Evolutionary conservation across 1,284 basidiomycete species (phyloP).

Genomic region (Porogramme epimiltina): DNA sequence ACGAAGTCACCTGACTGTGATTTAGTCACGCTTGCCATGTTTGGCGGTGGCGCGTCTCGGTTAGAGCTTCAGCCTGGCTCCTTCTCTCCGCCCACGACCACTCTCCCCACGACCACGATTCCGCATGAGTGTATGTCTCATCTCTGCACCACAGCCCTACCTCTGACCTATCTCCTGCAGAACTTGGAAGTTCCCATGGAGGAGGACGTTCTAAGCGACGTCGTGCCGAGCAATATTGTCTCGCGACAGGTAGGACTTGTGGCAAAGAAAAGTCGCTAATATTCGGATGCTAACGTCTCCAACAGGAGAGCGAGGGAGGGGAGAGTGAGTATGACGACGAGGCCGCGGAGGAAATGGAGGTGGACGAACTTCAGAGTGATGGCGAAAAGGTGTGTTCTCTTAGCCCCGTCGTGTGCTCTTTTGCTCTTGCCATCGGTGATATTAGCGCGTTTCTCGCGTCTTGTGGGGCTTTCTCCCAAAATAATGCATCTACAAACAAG

Average conservation of each 20-base stretch:
- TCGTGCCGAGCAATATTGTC: conserved; percentile 82
- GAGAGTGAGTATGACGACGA: conserved; percentile 64
- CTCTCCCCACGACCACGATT: conserved; percentile 1
- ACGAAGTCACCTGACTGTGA: conserved; percentile 16
- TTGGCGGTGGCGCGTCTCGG: conserved; percentile 21
- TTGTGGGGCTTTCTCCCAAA: neutral
- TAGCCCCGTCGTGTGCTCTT: neutral
- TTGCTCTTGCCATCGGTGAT: neutral
- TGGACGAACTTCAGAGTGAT: conserved; percentile 68
- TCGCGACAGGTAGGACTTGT: conserved; percentile 65
- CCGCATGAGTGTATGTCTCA: conserved; percentile 10
- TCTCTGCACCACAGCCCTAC: neutral
- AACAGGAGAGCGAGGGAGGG: conserved; percentile 67
- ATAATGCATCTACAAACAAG: too few relatives aligned
- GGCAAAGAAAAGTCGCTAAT: too few relatives aligned
- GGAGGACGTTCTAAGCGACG: conserved; percentile 79
- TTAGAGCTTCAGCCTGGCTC: neutral
- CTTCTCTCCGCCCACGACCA: conserved; percentile 16
- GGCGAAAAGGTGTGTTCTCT: conserved; percentile 43
- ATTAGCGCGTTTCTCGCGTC: neutral
- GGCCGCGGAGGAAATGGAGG: conserved; percentile 44
- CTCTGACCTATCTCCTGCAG: conserved; percentile 4
- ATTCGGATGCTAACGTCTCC: too few relatives aligned
- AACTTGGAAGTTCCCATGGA: conserved; percentile 42
- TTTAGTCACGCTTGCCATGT: conserved; percentile 3